Base-by-base conservation (phyloP, 805 yeast species). In the Spathaspora passalidarum region DNA sequence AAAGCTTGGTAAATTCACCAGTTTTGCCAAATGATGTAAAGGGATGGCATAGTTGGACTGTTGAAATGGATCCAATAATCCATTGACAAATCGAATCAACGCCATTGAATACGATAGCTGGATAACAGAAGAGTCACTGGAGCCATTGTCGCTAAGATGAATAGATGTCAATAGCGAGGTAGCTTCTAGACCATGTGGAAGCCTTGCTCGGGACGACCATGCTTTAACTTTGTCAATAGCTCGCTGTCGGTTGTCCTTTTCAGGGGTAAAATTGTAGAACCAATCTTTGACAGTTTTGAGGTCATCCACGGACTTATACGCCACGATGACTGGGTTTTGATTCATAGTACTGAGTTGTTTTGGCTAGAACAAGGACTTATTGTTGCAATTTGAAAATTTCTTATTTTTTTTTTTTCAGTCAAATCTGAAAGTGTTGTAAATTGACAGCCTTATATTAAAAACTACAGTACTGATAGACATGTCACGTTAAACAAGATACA, bases 51-150 rank as follows among this genome's bases (percentile, higher is more conserved):
- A 84, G 38, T 75, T 78, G 1, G 90, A 79, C 55, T 83, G 87
- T 63, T 94, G 99, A 41, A 77, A 77, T 0, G 96, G 94, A 61
- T 94, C 99, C 32, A 94, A 64, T 3, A 89, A 63, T 2, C 97
- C 98, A 63, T 94, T 94, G 20, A 94, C 97, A 66, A 92, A 89
- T 47, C 95, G 71, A 21, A 89, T 82, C 10, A 91, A 56, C 0
- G 89, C 80, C 87, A 86, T 82, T 0, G 90, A 68, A 59, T 86
- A 87, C 4, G 83, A 71, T 50, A 82, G 55, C 49, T 80, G 75
- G 2, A 80, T 55, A 0, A 69, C 50, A n/a, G 66, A 54, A 14
- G 66, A 53, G 41, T 75, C 78, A 5, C 10, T 13, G 5, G 32
- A 18, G 14, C 19, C 35, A 11, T 22, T 40, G 8, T 48, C 49